Evolutionary conservation across 768 basidiomycete genomes (phyloP).

Genomic region (Suillus alpinus): DNA sequence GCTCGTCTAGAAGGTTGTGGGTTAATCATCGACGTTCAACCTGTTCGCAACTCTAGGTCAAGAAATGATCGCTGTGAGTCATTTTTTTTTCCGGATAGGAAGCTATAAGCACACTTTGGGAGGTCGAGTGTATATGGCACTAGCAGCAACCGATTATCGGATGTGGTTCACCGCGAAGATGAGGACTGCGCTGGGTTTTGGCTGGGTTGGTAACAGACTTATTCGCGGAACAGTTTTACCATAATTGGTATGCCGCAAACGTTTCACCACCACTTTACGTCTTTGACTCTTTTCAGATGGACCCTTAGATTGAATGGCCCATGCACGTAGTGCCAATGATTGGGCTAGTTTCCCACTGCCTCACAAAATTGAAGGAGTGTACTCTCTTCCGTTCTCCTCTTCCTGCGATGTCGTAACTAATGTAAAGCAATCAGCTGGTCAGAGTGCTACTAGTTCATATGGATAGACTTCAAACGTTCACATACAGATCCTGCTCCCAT

Average conservation of each 20-base stretch:
- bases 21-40: too few species aligned
- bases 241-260: not conserved
- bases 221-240: not conserved
- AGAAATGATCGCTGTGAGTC: too few species aligned
- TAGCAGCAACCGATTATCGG: not conserved
- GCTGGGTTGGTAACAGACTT: not conserved
- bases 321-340: not conserved
- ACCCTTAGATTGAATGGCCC: too few species aligned
- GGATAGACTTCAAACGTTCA: not conserved
- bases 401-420: not conserved
- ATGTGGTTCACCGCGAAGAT: not conserved
- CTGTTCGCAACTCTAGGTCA: too few species aligned
- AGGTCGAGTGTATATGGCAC: too few species aligned
- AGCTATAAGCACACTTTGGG: not conserved
- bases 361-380: not conserved
- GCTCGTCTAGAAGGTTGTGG: not conserved
- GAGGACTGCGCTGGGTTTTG: too few species aligned
- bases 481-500: not conserved
- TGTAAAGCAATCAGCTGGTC: not conserved
- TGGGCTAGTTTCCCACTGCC: not conserved
- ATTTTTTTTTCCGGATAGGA: not conserved
- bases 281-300: not conserved
- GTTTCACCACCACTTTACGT: not conserved
- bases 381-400: not conserved
- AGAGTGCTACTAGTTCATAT: too few species aligned